Percentiles rank a stretch among this genome's conserved stretches.
These are phyloP conservation scores for Nicotiana sylvestris DNA, from an alignment of 257 asterid species.

Conservation along the genomic window DNA sequence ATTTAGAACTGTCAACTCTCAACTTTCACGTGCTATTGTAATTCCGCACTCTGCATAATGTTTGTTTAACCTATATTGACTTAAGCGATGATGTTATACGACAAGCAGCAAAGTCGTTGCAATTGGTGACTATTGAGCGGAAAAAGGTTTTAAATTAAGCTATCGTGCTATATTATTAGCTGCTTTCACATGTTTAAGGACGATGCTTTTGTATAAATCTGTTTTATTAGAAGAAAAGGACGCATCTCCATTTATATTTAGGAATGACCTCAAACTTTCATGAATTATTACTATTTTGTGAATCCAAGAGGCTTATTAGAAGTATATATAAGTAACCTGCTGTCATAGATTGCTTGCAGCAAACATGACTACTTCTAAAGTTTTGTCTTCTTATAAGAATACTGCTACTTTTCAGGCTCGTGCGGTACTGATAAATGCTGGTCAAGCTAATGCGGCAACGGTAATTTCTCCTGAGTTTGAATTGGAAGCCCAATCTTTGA, in stretches of 20 bases:
- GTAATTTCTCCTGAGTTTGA: slow-evolving; percentile 37
- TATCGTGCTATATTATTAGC: background rate
- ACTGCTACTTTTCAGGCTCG: slow-evolving; percentile 65
- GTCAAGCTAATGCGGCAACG: slow-evolving; percentile 99
- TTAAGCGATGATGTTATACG: background rate
- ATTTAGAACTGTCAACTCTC: background rate
- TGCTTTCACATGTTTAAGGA: background rate
- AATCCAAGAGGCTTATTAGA: background rate
- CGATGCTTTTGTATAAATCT: background rate
- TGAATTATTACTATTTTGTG: background rate
- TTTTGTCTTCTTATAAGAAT: slow-evolving; percentile 15
- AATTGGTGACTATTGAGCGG: background rate
- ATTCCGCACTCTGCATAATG: background rate
- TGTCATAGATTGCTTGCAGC: background rate
- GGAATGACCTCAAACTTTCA: background rate
- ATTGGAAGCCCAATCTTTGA: background rate
- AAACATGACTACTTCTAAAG: background rate
- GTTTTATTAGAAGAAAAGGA: background rate
- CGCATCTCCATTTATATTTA: background rate
- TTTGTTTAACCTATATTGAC: background rate
- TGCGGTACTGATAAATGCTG: slow-evolving; percentile 93
- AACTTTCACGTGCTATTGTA: background rate
- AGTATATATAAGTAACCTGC: background rate
- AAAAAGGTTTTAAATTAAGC: background rate
- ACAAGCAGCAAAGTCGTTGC: background rate